phyloP scores from a whole-genome alignment of 148 eudicot species.

The Salicornia ramosissima region DNA sequence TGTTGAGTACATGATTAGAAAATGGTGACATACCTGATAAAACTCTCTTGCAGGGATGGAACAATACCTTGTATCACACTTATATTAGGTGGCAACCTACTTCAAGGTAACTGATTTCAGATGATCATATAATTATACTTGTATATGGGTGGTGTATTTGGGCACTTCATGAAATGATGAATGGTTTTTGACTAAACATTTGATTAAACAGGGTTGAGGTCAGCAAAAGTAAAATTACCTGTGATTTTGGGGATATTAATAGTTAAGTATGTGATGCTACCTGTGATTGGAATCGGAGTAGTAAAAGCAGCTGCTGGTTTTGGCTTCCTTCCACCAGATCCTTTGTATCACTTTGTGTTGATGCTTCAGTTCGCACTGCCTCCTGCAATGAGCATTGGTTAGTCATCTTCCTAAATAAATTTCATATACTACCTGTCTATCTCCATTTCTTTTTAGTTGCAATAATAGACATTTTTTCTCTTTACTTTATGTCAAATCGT shows the following conservation, averaged over 20 bases:
- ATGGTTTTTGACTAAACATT: background rate
- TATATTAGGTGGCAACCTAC: constrained; percentile 78
- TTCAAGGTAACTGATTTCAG: constrained; percentile 47
- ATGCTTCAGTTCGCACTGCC: constrained; percentile 79
- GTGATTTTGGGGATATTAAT: constrained; percentile 41
- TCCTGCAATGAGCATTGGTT: constrained; percentile 84
- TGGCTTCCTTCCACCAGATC: constrained; percentile 73
- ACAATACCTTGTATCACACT: constrained; percentile 76
- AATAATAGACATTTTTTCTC: no score
- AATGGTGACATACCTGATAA: background rate
- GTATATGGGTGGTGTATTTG: background rate
- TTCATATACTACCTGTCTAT: no score
- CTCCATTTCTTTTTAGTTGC: no score
- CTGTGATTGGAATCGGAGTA: constrained; percentile 56
- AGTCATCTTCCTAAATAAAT: constrained; percentile 11
- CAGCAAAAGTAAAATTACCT: constrained; percentile 34
- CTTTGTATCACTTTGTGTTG: constrained; percentile 62
- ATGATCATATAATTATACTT: background rate
- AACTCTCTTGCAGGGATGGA: constrained; percentile 41
- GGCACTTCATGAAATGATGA: background rate
- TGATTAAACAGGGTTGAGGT: constrained; percentile 45
- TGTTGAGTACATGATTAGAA: no score
- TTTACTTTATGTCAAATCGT: no score
- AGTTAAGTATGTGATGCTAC: constrained; percentile 60
- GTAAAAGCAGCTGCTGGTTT: constrained; percentile 50